Conservation (phyloP, 805 yeast species). For the Yarrowia osloensis region DNA sequence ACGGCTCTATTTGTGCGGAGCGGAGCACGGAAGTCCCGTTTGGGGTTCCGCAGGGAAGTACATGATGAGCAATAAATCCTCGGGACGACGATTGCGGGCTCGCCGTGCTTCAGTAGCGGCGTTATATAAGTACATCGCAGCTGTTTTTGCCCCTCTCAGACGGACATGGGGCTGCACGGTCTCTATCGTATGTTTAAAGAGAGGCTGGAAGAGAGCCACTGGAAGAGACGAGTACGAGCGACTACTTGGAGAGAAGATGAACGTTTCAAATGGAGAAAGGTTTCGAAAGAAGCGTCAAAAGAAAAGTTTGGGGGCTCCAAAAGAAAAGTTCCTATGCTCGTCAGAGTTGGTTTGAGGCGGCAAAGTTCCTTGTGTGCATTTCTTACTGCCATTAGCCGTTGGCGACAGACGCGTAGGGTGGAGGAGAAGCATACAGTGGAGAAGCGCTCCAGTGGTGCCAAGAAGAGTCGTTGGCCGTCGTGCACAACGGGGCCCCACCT, state of each 20-base stretch:
- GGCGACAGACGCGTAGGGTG: conserved; percentile 1
- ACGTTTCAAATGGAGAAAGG: no score
- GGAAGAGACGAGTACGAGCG: no score
- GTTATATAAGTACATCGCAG: no score
- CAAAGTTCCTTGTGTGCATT: neutral
- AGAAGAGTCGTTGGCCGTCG: neutral
- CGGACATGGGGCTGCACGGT: no score
- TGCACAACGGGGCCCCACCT: neutral
- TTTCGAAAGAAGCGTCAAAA: neutral
- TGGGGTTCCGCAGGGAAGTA: neutral
- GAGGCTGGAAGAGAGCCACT: no score
- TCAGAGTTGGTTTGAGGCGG: neutral
- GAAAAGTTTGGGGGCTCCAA: no score
- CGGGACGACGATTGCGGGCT: neutral
- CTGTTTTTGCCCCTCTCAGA: no score
- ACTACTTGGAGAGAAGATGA: no score
- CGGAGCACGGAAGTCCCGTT: neutral
- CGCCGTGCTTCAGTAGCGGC: no score
- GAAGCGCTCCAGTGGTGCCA: neutral
- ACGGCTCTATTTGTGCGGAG: neutral
- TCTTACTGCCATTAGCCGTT: conserved; percentile 1
- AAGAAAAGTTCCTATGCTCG: no score
- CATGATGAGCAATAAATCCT: neutral
- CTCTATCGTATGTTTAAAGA: neutral
- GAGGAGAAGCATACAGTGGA: neutral